Evolutionary conservation across 2,329 filamentous ascomycete species (phyloP), one percentile per base, ranked within the genome.

Genomic region (Apiospora aurea): DNA sequence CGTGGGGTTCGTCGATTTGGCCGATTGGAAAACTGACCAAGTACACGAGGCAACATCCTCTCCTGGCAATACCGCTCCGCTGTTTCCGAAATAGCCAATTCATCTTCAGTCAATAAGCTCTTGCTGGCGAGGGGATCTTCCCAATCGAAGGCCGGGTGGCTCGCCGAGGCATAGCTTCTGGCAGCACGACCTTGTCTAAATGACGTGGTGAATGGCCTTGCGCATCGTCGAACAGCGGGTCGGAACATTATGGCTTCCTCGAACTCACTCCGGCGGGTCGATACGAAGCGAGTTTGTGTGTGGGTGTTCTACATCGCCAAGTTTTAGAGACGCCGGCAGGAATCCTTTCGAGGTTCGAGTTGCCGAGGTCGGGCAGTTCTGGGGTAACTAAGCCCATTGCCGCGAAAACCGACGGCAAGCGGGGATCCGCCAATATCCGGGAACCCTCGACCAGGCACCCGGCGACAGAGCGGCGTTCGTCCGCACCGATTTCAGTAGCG

Each of bases 1-100:
- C 68, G 21, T 69, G 64, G 44, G 44, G 61, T 71, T 72, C 26
- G 16, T 16, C 16, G 38, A 73, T 64, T 41, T n/a, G 29, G 57
- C 34, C 34, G n/a, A 13, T 64, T n/a, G 38, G 61, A 73, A 73
- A 41, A 82, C 89, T 76, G 87, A 97, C 95, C 92, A 73, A 98
- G 87, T 69, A 99, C 93, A 75, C 96, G 88, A 69, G 96, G 96
- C 57, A 93, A 85, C 84, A 99, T 87, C 73, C 90, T 90, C 81
- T 98, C 95, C 82, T 98, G 96, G 81, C 95, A 98, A 80, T 98
- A 99, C 73, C 94, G 89, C 82, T 97, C 93, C 46, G 96, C 96
- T 7, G 94, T 97, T 78, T 98, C 94, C 57, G 93, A 88, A 76
- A 99, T 96, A 18, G 95, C 94, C 75, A 94, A 81, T 82, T 99